Evolutionary conservation across 2,329 filamentous ascomycete genomes (phyloP), one percentile per base, ranked within the genome.

Genomic region (Diaporthe longicolla): DNA sequence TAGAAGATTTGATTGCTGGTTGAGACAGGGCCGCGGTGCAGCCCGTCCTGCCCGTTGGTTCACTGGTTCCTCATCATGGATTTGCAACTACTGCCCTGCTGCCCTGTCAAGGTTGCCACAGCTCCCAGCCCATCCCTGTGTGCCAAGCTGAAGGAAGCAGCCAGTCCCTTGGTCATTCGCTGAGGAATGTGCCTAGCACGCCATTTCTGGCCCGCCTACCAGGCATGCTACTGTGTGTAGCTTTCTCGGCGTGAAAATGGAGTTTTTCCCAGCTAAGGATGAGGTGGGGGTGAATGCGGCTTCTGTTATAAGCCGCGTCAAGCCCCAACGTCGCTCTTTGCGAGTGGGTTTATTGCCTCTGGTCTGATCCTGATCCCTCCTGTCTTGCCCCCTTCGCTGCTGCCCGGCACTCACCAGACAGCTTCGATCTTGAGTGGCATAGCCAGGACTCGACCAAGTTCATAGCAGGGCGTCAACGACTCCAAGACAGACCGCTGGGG

Each of bases 81-180:
- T 24, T 24, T 66, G 17, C 35, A 40, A 43, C 35, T 61, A 52
- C 26, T 66, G 45, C 37, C 35, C 8, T 37, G 11, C 11, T 37
- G 35, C 35, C 63, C 63, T 66, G 63, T 66, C 63, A 52, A 52
- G 29, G 63, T 66, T 52, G 63, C 63, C 63, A 66, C 45, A 24
- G 32, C 19, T 26, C 29, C 45, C n/a, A 66, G 63, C 29, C 29
- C 29, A 66, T 52, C 63, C 63, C 45, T 66, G 63, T 37, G 63
- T 52, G 63, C 63, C 63, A 66, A 66, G 63, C 63, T 66, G 63
- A 66, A 66, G 63, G 63, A 66, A 66, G 63, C 63, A 52, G 32
- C 45, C 45, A 13, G 29, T 24, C 8, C 45, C 63, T 32, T n/a
- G 21, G 63, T 21, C 45, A 66, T 66, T 66, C 63, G 63, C 63